phyloP scores from a whole-genome alignment of 257 asterid species.

The Primulina huaijiensis region DNA sequence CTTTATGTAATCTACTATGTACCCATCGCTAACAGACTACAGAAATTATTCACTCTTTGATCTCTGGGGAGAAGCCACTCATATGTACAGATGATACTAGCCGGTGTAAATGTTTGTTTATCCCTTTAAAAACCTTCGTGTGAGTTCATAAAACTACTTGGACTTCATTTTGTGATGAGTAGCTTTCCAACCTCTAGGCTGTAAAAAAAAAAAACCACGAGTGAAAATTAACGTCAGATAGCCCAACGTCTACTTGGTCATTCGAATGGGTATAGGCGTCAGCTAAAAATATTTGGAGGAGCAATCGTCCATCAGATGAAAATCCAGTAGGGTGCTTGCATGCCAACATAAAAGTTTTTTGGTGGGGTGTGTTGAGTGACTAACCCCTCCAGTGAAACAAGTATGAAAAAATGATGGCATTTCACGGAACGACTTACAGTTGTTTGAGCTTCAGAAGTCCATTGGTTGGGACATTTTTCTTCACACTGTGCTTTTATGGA shows the following conservation, averaged over 20 bases:
- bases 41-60: too few species aligned
- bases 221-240: not conserved
- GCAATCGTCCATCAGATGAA: not conserved
- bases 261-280: not conserved
- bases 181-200: constrained; percentile 28
- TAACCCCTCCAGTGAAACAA: not conserved
- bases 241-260: not conserved
- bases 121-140: not conserved
- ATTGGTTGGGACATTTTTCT: constrained; percentile 8
- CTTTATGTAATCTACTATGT: not conserved
- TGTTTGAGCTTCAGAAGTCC: constrained; percentile 25
- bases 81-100: constrained; percentile 25
- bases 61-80: constrained; percentile 7
- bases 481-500: constrained; percentile 17
- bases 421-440: constrained; percentile 29
- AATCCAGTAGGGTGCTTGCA: not conserved
- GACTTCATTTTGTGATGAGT: constrained; percentile 11
- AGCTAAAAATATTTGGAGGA: not conserved
- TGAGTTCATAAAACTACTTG: constrained; percentile 21
- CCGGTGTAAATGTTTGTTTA: not conserved
- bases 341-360: not conserved
- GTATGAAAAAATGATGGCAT: not conserved
- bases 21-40: not conserved
- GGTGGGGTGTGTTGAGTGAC: not conserved
- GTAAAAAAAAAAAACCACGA: constrained; percentile 18